Percentiles rank a stretch among this genome's conserved stretches.
phyloP scores from a whole-genome alignment of 768 basidiomycete genomes.

The Pulveroboletus frians region DNA sequence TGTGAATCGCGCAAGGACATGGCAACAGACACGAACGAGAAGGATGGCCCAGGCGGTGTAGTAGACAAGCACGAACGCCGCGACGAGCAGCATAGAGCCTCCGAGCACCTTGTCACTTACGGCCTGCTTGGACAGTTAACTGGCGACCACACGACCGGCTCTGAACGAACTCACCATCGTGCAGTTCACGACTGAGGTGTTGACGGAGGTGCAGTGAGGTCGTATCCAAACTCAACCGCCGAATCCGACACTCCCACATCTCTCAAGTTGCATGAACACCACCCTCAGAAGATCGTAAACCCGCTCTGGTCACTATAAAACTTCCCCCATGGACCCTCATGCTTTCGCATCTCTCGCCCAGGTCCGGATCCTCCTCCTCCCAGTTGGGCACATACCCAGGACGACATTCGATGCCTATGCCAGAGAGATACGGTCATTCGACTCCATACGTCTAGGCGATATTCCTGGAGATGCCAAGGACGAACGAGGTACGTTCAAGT shows the following conservation, averaged over 20 bases:
- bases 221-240: constrained; percentile 10
- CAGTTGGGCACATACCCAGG: constrained; percentile 71
- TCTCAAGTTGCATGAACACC: constrained; percentile 1
- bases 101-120: constrained; percentile 79
- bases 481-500: constrained; percentile 54
- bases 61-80: constrained; percentile 74
- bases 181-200: neutral
- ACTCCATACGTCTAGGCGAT: constrained; percentile 71
- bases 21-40: constrained; percentile 47
- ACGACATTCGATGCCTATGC: constrained; percentile 72
- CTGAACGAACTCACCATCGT: constrained; percentile 23
- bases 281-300: neutral
- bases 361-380: constrained; percentile 78
- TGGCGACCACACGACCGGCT: neutral
- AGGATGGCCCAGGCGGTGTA: constrained; percentile 92
- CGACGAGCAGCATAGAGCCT: constrained; percentile 71
- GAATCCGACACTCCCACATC: neutral
- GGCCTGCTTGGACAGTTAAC: constrained; percentile 42
- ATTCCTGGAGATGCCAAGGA: constrained; percentile 77
- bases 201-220: constrained; percentile 3
- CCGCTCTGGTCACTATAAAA: neutral
- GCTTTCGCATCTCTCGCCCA: constrained; percentile 82
- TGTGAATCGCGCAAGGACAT: neutral
- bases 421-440: constrained; percentile 66
- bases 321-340: constrained; percentile 54